phyloP scores from a whole-genome alignment of 768 basidiomycete species.

The Agaricus blazei region DNA sequence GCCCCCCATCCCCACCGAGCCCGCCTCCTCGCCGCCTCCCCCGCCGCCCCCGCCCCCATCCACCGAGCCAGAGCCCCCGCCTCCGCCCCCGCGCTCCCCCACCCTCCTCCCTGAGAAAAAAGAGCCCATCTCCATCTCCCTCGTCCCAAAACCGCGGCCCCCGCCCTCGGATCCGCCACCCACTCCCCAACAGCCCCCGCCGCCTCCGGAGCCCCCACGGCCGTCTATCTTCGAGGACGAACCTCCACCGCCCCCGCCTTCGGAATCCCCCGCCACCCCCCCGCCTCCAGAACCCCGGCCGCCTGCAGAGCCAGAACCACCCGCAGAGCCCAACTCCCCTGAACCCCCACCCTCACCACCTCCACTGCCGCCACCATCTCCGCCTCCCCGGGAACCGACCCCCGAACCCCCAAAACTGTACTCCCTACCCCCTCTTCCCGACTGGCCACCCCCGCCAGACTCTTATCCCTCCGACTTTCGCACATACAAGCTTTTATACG shows the following conservation, averaged over 20 bases:
- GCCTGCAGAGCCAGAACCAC: not conserved
- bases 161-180: conserved; percentile 18
- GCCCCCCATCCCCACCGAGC: conserved; percentile 19
- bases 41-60: conserved; percentile 19
- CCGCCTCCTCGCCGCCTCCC: conserved; percentile 15
- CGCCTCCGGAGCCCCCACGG: conserved; percentile 16
- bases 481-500: conserved; percentile 60
- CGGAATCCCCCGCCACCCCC: conserved; percentile 22
- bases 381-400: not conserved
- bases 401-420: conserved; percentile 19
- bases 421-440: conserved; percentile 30
- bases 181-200: conserved; percentile 10
- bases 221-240: not conserved
- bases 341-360: not conserved
- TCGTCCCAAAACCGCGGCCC: conserved; percentile 21
- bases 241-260: conserved; percentile 14
- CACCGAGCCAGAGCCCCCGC: conserved; percentile 16
- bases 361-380: not conserved
- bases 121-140: conserved; percentile 26
- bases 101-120: conserved; percentile 30
- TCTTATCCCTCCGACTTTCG: conserved; percentile 34
- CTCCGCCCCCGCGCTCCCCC: conserved; percentile 25
- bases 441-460: conserved; percentile 55
- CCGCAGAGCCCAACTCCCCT: not conserved
- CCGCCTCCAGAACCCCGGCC: conserved; percentile 9